These are phyloP conservation scores for Rhynchospora tenuis DNA, from an alignment of 176 grass and related monocot species.

Conservation along the genomic window DNA sequence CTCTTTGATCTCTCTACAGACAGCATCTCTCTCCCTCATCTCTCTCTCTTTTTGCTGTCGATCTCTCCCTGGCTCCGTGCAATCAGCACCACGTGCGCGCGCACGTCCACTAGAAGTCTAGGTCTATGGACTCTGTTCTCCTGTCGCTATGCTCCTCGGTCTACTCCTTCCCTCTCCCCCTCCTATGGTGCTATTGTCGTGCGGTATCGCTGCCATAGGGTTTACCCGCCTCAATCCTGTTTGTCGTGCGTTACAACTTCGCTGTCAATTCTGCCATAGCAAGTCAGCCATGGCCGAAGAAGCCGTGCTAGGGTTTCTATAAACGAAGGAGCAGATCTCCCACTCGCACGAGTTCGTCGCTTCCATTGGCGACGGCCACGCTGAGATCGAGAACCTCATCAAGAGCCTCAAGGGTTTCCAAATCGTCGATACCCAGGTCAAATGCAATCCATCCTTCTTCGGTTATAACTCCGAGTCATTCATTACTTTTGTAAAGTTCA, in stretches of 20 bases:
- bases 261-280: not conserved
- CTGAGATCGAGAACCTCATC: slow-evolving; percentile 65
- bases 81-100: too few species aligned
- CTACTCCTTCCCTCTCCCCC: too few species aligned
- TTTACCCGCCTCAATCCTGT: not conserved
- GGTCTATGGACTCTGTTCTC: too few species aligned
- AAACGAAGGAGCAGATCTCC: slow-evolving; percentile 40
- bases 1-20: too few species aligned
- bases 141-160: too few species aligned
- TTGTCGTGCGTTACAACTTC: not conserved
- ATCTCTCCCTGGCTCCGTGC: too few species aligned
- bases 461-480: not conserved
- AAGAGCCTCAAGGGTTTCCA: slow-evolving; percentile 81
- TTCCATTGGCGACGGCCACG: slow-evolving; percentile 52
- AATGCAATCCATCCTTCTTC: not conserved
- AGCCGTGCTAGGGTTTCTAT: slow-evolving; percentile 54
- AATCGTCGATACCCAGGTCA: slow-evolving; percentile 55
- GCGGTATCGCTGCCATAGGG: too few species aligned
- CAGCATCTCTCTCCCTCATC: too few species aligned
- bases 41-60: too few species aligned
- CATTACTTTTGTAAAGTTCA: not conserved
- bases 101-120: too few species aligned
- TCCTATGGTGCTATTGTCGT: too few species aligned
- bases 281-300: slow-evolving; percentile 46
- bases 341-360: slow-evolving; percentile 67